A percentile compares a stretch with the other conserved stretches of the same genome.
Conservation (phyloP, 2,329 filamentous ascomycete genomes). For the Ascochyta lentis region DNA sequence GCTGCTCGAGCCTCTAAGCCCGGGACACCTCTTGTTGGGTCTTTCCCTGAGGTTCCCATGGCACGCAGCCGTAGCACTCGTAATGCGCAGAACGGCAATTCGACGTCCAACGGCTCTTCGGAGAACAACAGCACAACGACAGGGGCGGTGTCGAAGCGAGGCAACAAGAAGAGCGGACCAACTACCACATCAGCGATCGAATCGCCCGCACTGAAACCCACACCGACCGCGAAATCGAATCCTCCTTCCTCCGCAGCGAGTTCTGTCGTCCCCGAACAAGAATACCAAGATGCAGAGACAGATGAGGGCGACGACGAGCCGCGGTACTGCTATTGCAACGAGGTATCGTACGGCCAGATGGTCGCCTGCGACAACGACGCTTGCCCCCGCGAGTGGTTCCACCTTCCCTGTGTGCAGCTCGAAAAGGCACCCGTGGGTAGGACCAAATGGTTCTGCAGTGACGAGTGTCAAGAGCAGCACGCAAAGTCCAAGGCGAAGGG, state of each 20-base stretch:
- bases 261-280: conserved; percentile 42
- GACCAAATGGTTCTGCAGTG: conserved; percentile 51
- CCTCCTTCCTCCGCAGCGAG: conserved; percentile 43
- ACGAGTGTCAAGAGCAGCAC: conserved; percentile 46
- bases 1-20: conserved; percentile 55
- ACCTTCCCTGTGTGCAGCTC: conserved; percentile 68
- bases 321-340: conserved; percentile 70
- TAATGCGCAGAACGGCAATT: conserved; percentile 47
- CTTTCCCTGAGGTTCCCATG: conserved; percentile 53
- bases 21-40: conserved; percentile 54
- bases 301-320: conserved; percentile 58
- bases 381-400: conserved; percentile 72
- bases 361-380: conserved; percentile 71
- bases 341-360: conserved; percentile 71
- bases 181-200: conserved; percentile 31
- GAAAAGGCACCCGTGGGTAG: conserved; percentile 62
- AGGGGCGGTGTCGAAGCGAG: conserved; percentile 44
- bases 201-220: conserved; percentile 38
- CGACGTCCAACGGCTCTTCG: conserved; percentile 47
- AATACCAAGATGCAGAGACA: conserved; percentile 43
- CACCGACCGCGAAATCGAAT: conserved; percentile 35
- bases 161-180: conserved; percentile 44
- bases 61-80: conserved; percentile 52
- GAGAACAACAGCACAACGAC: conserved; percentile 49
- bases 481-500: conserved; percentile 42